Base-by-base conservation (phyloP, 805 yeast species). In the Barnettozyma pratensis region DNA sequence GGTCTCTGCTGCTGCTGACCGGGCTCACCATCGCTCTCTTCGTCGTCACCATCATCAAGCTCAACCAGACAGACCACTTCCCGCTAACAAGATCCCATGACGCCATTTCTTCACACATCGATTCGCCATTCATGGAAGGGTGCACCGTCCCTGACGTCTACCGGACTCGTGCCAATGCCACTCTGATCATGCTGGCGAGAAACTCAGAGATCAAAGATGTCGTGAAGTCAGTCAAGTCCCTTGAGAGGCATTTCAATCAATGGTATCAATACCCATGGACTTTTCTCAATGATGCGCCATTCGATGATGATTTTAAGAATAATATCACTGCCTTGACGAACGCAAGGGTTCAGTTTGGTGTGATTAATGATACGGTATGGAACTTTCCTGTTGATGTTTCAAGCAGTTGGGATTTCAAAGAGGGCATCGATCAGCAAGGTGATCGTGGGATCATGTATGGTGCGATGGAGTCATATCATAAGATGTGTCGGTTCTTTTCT, bases 201-300 rank as follows among this genome's bases (percentile, higher is more conserved):
- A 90, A 92, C 62, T 70, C 78, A 4, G 98, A 92, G 60, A 50
- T 89, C 2, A 76, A 79, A 4, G 95, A 87, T n/a, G 96, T 89
- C 2, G 59, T 86, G 2, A 72, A 75, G 48, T 82, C 94, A 3
- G 81, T 92, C 76, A 66, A 71, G 31, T 81, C 91, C 3, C 61
- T 94, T 47, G 98, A 92, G 63, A 73, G 87, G 28, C 96, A 85
- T 63, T 92, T 91, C 70, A 92, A 92, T 64, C 91, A 91, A 58
- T 89, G 96, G 96, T 94, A 75, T 65, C 78, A 85, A 55, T 94
- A 94, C 63, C 97, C 97, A 0, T 94, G 96, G 83, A 84, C 88
- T 1, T 88, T 94, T 57, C 66, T 94, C 19, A 92, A 91, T 62
- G 88, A 92, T 64, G 90, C 78, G 50, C 81, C 79, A 14, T 91